Conservation (phyloP, 2,329 filamentous ascomycete species). For the Zelopaecilomyces penicillatus region DNA sequence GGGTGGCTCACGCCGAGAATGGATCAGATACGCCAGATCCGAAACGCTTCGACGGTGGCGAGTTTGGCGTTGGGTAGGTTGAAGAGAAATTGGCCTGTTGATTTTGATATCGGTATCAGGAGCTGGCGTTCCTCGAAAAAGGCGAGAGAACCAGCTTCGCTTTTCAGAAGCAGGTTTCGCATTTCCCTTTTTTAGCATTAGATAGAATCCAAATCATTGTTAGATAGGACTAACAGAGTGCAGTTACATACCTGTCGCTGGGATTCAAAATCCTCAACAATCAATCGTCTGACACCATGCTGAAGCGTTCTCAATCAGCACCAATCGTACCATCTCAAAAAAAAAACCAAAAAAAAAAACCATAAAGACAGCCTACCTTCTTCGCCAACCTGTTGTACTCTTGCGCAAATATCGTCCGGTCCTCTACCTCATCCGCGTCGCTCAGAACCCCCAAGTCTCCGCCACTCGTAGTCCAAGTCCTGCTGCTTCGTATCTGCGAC, state of each 20-base stretch:
- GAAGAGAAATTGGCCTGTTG: slow-evolving; percentile 3
- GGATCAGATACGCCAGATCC: slow-evolving; percentile 42
- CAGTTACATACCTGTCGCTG: slow-evolving; percentile 23
- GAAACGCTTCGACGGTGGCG: slow-evolving; percentile 46
- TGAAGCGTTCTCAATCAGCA: slow-evolving; percentile 18
- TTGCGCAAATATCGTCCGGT: slow-evolving; percentile 39
- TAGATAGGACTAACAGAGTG: background rate
- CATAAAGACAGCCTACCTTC: slow-evolving; percentile 33
- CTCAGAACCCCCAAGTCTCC: slow-evolving; percentile 38
- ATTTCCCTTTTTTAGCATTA: background rate
- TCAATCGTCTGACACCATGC: slow-evolving; percentile 43
- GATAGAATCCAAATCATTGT: too few relatives aligned
- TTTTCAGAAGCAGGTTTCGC: slow-evolving; percentile 17
- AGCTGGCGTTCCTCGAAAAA: slow-evolving; percentile 21
- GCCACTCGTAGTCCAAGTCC: slow-evolving; percentile 51
- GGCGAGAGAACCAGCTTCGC: slow-evolving; percentile 29
- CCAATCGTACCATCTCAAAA: background rate
- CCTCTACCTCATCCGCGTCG: slow-evolving; percentile 41
- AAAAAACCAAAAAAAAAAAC: background rate
- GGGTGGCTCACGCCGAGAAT: slow-evolving; percentile 34
- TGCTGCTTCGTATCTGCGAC: slow-evolving; percentile 33
- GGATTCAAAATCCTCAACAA: slow-evolving; percentile 27
- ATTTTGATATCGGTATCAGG: slow-evolving; percentile 10
- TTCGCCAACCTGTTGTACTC: slow-evolving; percentile 55
- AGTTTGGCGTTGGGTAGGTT: slow-evolving; percentile 10